Percentiles rank a stretch among this genome's conserved stretches.
Conservation (phyloP, 2,329 filamentous ascomycete species). For the Botrytis sinoallii region DNA sequence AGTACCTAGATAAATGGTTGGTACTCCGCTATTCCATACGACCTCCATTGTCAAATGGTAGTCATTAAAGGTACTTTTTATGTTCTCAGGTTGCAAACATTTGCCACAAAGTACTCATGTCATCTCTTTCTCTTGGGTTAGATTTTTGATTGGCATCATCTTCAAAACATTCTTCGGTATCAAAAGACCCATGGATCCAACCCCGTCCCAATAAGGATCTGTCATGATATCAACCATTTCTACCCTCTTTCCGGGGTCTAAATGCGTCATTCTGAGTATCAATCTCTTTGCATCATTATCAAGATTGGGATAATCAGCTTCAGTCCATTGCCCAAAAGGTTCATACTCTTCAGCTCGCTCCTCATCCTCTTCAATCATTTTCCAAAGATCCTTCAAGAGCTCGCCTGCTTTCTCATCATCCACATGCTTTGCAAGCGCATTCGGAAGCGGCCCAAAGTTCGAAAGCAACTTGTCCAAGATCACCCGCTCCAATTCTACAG, state of each 20-base stretch:
- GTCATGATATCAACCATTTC: slow-evolving; percentile 21
- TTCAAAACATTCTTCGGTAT: not conserved
- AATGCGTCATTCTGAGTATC: slow-evolving; percentile 36
- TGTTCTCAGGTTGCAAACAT: not conserved
- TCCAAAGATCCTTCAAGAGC: slow-evolving; percentile 26
- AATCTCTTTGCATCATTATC: slow-evolving; percentile 33
- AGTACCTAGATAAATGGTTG: not conserved
- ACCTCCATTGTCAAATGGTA: not conserved
- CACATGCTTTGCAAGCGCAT: slow-evolving; percentile 33
- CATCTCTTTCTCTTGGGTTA: not conserved
- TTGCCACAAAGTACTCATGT: not conserved
- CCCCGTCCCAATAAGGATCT: slow-evolving; percentile 21
- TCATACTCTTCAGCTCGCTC: slow-evolving; percentile 25
- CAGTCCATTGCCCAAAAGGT: slow-evolving; percentile 33
- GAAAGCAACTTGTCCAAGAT: slow-evolving; percentile 36
- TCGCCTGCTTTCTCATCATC: slow-evolving; percentile 30
- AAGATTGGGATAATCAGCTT: slow-evolving; percentile 36
- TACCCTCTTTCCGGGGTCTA: slow-evolving; percentile 35
- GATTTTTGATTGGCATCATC: not conserved
- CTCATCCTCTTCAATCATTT: slow-evolving; percentile 21
- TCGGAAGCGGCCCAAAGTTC: slow-evolving; percentile 34
- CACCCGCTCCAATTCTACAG: slow-evolving; percentile 31
- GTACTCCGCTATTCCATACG: not conserved
- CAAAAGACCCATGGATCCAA: slow-evolving; percentile 1
- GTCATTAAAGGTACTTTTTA: not conserved